Percentiles rank a stretch among this genome's conserved stretches.
Evolutionary conservation across 306 rosid genomes (phyloP).

Genomic region (Lotus japonicus): DNA sequence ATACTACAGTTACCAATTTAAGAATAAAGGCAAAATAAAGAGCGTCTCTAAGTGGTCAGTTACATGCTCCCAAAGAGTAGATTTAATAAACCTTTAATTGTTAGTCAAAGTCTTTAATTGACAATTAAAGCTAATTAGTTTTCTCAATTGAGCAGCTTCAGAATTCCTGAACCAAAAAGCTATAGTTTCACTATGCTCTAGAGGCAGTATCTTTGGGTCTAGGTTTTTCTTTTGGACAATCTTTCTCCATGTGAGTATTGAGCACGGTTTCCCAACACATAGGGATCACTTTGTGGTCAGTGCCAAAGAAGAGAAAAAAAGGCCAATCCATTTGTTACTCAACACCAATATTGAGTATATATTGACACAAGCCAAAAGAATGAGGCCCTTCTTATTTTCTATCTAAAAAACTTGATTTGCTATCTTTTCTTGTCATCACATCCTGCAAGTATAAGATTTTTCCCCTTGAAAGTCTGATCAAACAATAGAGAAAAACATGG

Average conservation of each 20-base stretch:
- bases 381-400: neutral
- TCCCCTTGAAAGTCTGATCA: neutral
- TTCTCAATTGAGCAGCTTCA: neutral
- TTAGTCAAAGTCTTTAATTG: conserved; percentile 8
- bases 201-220: conserved; percentile 2
- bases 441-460: neutral
- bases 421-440: neutral
- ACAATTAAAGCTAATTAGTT: conserved; percentile 13
- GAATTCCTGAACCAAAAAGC: neutral
- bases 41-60: too few species aligned
- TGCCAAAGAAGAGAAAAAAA: neutral
- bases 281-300: neutral
- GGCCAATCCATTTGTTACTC: conserved; percentile 19
- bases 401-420: neutral
- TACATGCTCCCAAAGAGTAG: too few species aligned
- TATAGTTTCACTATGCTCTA: neutral
- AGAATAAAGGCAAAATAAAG: neutral
- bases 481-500: conserved; percentile 19
- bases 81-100: neutral
- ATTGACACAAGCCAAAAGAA: neutral
- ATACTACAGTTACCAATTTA: neutral
- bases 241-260: conserved; percentile 7
- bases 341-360: conserved; percentile 6
- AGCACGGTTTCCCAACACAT: neutral
- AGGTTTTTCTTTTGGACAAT: neutral